Percentiles rank a stretch among this genome's conserved stretches.
These are phyloP conservation scores for Nepenthes gracilis DNA, from an alignment of 148 eudicot genomes.

Conservation along the genomic window DNA sequence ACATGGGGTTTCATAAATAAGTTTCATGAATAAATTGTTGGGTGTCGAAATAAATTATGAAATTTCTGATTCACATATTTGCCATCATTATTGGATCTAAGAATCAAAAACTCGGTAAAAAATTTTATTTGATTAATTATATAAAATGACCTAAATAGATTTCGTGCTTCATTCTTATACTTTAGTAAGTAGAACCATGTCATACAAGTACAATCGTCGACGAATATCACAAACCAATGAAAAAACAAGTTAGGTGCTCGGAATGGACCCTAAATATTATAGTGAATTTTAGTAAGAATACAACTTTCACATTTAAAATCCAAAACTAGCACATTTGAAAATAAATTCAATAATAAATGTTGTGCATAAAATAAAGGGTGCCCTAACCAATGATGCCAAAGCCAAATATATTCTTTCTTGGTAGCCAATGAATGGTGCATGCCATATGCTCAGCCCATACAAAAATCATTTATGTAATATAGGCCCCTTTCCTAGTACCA, in stretches of 20 bases:
- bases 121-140: background rate
- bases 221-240: background rate
- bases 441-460: too few relatives aligned
- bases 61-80: background rate
- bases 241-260: background rate
- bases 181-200: constrained; percentile 2
- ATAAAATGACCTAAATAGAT: background rate
- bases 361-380: background rate
- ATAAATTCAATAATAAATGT: background rate
- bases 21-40: too few relatives aligned
- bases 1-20: constrained; percentile 1
- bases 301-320: background rate
- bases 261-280: background rate
- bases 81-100: background rate
- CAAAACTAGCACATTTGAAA: background rate
- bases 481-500: background rate
- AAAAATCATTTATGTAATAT: background rate
- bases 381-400: constrained; percentile 3
- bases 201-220: background rate
- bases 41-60: background rate
- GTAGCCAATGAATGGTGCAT: background rate
- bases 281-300: background rate
- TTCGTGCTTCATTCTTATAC: background rate
- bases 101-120: background rate
- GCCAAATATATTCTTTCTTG: background rate